Conservation (phyloP, 345 rosid genomes). For the Pistacia vera region DNA sequence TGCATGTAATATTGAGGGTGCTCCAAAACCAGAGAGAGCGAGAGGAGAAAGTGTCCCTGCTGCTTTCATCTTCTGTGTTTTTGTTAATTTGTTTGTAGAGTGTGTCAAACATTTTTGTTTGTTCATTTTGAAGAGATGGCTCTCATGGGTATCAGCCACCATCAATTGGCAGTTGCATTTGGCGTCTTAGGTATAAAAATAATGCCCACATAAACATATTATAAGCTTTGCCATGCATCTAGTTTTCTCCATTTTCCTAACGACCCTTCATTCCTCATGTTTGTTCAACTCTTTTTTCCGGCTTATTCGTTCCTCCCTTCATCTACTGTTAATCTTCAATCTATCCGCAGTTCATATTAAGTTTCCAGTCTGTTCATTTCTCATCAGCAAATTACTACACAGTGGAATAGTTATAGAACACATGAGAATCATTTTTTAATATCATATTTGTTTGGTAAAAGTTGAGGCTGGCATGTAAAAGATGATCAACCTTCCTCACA, state of each 20-base stretch:
- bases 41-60: too few relatives aligned
- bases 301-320: not conserved
- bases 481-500: slow-evolving; percentile 15
- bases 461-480: not conserved
- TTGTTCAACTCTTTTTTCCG: not conserved
- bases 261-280: not conserved
- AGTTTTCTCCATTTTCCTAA: not conserved
- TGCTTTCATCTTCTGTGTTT: slow-evolving; percentile 14
- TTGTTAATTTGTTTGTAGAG: too few relatives aligned
- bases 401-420: too few relatives aligned
- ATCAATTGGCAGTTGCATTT: slow-evolving; percentile 42
- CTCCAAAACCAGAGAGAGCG: not conserved
- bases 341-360: too few relatives aligned
- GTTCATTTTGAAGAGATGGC: slow-evolving; percentile 34
- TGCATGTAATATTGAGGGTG: slow-evolving; percentile 3
- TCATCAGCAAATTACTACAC: too few relatives aligned
- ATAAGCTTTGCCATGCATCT: not conserved
- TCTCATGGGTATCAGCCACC: slow-evolving; percentile 28
- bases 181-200: slow-evolving; percentile 66
- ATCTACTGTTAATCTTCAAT: not conserved
- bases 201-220: too few relatives aligned
- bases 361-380: too few relatives aligned
- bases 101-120: not conserved
- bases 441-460: too few relatives aligned
- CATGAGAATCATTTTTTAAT: not conserved